A percentile compares a stretch with the other conserved stretches of the same genome.
Evolutionary conservation across 208 protist genomes (phyloP).

Genomic region (Leishmania tarentolae): DNA sequence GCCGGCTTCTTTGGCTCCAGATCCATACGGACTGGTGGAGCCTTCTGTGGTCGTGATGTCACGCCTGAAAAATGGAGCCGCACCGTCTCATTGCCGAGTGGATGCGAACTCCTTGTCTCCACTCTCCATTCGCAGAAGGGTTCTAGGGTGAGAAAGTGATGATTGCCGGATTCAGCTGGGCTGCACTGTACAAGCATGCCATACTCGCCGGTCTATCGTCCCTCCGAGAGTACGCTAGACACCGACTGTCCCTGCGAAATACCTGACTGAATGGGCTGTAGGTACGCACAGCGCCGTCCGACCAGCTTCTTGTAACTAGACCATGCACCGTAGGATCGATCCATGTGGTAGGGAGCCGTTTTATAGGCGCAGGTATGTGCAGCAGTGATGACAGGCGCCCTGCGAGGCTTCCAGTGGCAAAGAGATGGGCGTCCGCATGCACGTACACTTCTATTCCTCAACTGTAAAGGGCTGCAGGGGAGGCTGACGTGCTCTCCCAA

Average conservation of each 20-base stretch:
- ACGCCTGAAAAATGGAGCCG: background rate
- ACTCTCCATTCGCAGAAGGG: background rate
- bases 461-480: background rate
- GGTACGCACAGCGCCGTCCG: background rate
- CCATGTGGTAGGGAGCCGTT: background rate
- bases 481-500: background rate
- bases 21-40: background rate
- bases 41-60: background rate
- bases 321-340: background rate
- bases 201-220: background rate
- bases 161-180: background rate
- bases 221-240: background rate
- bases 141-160: background rate
- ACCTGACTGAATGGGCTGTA: background rate
- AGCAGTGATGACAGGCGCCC: background rate
- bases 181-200: background rate
- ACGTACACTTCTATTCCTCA: background rate
- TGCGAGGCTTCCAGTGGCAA: background rate
- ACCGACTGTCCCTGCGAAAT: background rate
- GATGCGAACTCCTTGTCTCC: background rate
- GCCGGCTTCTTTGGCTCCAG: background rate
- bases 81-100: background rate
- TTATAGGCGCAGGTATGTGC: background rate
- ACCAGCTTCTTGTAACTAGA: background rate
- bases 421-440: background rate